Conservation (phyloP, 2,329 filamentous ascomycete genomes). For the Camillea tinctor region DNA sequence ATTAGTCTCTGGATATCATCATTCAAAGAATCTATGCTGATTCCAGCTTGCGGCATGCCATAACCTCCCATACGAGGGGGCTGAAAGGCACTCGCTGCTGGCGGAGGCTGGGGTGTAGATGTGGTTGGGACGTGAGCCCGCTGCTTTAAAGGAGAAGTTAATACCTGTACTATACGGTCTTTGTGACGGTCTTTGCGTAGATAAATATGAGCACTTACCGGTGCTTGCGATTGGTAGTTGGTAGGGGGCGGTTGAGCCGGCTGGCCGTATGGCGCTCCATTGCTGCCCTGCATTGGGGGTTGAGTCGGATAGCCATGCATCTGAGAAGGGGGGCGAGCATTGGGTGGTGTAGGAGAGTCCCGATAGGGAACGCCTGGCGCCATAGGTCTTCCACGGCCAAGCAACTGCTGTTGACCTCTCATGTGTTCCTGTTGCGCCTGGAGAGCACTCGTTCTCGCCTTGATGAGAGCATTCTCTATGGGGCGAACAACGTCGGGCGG, state of each 20-base stretch:
- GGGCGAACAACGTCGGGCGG: constrained; percentile 80
- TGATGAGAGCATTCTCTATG: constrained; percentile 92
- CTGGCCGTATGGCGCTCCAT: constrained; percentile 29
- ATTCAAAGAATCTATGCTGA: constrained; percentile 73
- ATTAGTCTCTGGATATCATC: constrained; percentile 81
- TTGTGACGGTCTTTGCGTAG: neutral
- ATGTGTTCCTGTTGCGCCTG: constrained; percentile 57
- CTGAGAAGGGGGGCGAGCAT: constrained; percentile 37
- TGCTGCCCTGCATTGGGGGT: constrained; percentile 38
- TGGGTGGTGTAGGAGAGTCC: constrained; percentile 73
- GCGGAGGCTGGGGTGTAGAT: constrained; percentile 39
- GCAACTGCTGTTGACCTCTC: constrained; percentile 55
- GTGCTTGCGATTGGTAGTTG: constrained; percentile 30
- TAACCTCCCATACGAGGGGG: constrained; percentile 40
- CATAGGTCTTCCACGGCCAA: constrained; percentile 49
- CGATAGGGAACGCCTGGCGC: constrained; percentile 60
- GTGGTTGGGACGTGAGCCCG: constrained; percentile 30
- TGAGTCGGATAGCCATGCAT: constrained; percentile 33
- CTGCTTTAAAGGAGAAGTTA: constrained; percentile 16
- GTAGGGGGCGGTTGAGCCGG: constrained; percentile 21
- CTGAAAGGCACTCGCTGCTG: constrained; percentile 41
- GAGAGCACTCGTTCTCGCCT: constrained; percentile 64
- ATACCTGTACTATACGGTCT: neutral
- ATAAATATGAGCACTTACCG: constrained; percentile 26
- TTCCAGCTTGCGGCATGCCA: constrained; percentile 43